Percentiles rank a stretch among this genome's conserved stretches.
These are phyloP conservation scores for Mariannaea sp. DNA, from an alignment of 2,329 filamentous ascomycete genomes.

Conservation along the genomic window DNA sequence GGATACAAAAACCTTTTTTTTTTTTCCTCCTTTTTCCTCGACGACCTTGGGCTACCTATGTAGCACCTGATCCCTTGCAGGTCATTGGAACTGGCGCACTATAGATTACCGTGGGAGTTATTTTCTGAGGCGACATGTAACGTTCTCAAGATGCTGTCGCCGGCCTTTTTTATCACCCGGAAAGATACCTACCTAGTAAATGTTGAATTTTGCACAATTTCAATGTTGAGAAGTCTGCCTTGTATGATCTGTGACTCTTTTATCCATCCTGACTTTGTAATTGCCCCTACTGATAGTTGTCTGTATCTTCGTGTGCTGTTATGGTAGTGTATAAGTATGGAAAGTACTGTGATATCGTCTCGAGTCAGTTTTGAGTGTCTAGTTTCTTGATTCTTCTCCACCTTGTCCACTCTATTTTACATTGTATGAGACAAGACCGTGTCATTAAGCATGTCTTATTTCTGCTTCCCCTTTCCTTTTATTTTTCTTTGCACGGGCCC, in stretches of 20 bases:
- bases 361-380: too few species aligned
- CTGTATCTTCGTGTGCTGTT: too few species aligned
- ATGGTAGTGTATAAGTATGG: too few species aligned
- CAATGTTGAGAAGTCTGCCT: not conserved
- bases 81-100: slow-evolving; percentile 35
- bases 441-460: too few species aligned
- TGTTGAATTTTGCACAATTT: slow-evolving; percentile 20
- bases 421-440: too few species aligned
- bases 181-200: slow-evolving; percentile 28
- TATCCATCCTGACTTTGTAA: not conserved
- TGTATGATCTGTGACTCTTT: not conserved
- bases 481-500: too few species aligned
- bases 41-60: slow-evolving; percentile 24
- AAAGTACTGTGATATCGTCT: too few species aligned
- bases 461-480: too few species aligned
- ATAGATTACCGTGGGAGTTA: slow-evolving; percentile 37
- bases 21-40: slow-evolving; percentile 14
- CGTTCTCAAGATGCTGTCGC: slow-evolving; percentile 17
- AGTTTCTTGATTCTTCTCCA: too few species aligned
- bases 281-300: too few species aligned
- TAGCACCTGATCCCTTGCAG: slow-evolving; percentile 33
- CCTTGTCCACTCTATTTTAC: too few species aligned
- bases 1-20: slow-evolving; percentile 21
- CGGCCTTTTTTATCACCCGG: slow-evolving; percentile 20
- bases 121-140: slow-evolving; percentile 28